Base-by-base conservation (phyloP, 257 asterid genomes). In the Coffea canephora region DNA sequence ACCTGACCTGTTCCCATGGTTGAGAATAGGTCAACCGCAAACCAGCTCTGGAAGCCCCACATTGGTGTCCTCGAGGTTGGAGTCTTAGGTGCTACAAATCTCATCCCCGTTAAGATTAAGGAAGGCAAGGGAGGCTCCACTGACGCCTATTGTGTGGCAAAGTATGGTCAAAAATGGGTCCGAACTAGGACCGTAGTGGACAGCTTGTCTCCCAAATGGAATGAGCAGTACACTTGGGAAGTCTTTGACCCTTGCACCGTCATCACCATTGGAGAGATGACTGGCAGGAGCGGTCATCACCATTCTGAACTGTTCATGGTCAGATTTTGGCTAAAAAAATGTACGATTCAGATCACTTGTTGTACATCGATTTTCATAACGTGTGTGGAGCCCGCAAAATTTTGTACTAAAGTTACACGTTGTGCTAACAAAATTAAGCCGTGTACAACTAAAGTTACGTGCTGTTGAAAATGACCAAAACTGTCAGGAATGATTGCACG, bases 211-310 rank as follows among this genome's bases (percentile, higher is more conserved):
- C 98, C 98, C 6, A 89, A 84, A 41, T 94, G 98, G 97, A 94
- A 94, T 23, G 98, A 94, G 87, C 98, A 94, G 71, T 91, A 94
- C 86, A 92, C 97, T 14, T 94, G 98, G 98, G 98, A 94, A 81
- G 97, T 94, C 6, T 91, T 88, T 55, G 98, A 94, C 82, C 98
- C 96, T 34, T 92, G 97, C 93, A 94, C 97, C 0, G 98, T 94
- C 10, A 88, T 94, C 86, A 89, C 97, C 48, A 83, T 94, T 0
- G 98, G 92, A 23, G 97, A 95, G 74, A 94, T 27, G 31, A 27
- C 0, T 27, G 31, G 31, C 31, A 27, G 31, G 31, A 27, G 31
- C 31, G 31, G 31, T 27, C 31, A 27, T 27, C n/a, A n/a, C n/a
- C n/a, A n/a, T n/a, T n/a, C n/a, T n/a, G n/a, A n/a, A n/a, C n/a